Base-by-base conservation (phyloP, 1,284 basidiomycete species). In the Fomitiporia mediterranea region DNA sequence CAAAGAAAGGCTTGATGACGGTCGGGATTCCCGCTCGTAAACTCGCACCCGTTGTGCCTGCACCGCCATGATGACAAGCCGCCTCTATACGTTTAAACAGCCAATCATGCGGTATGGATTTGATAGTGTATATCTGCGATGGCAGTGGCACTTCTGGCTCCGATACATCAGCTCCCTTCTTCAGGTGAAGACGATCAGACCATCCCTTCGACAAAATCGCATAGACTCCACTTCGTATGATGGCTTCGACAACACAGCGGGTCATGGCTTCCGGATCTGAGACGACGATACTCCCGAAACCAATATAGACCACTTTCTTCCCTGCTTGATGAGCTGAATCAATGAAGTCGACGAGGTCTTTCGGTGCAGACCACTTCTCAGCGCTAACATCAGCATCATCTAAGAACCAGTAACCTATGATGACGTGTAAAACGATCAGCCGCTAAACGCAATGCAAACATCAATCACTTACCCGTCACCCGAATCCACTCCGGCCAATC, bases 401-500 rank as follows among this genome's bases (percentile, higher is more conserved):
- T 47, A 97, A 78, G 79, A 94, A 94, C 94, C 94, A 98, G 70
- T 96, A 97, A 4, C 94, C 91, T 90, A 23, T 9, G 34, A n/a
- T n/a, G n/a, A n/a, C 19, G 47, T 50, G 61, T 48, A 37, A 53
- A 48, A 54, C 19, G 11, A 21, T 32, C 11, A 49, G 11, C 9
- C 19, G 32, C 5, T 15, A 64, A 61, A 64, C 52, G 63, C 62
- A 5, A 63, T 35, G 13, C n/a, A n/a, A n/a, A n/a, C 17, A 17
- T 27, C 7, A 25, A 21, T 53, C 68, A 46, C 30, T 60, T 64
- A 87, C 91, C 95, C 52, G 94, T 96, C 1, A 98, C 86, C 52
- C 92, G 88, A 60, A 98, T 97, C 92, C 95, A 98, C 69, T 98
- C 96, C 5, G 93, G 92, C 96, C 96, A 99, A 69, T 99, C 96